Evolutionary conservation across 345 rosid species (phyloP), one percentile per base, ranked within the genome.

Genomic region (Aethionema arabicum): DNA sequence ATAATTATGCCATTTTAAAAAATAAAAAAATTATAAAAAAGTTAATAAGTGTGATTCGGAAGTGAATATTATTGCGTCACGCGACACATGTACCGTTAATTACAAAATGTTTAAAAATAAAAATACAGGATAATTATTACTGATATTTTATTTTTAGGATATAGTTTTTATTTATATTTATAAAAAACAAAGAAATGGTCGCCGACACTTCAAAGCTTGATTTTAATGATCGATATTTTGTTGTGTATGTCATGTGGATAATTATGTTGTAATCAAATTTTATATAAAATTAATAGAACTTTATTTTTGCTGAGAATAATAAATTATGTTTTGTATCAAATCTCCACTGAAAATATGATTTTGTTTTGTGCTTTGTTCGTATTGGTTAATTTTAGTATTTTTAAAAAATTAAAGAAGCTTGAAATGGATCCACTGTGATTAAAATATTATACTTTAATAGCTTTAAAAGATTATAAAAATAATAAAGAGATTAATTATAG

Each of bases 351-450:
- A 36, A 40, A 29, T 62, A 7, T 55, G 31, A 52, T 47, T 11
- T 21, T 32, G 27, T 69, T 55, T 40, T 69, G 52, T 69, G 68
- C 68, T 44, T 49, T 49, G 3, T 27, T 49, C 29, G 41, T 53
- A 70, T 33, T 62, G 59, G 74, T 5, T 63, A 40, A 36, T 62
- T 13, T 63, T 40, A 42, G 21, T 48, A 41, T 48, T 56, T 40
- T 56, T 59, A 49, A 29, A 29, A 56, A 46, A 4, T 62, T 8
- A 50, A 70, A 49, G 74, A 70, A 70, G 54, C 69, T 63, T 70
- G 52, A 50, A 56, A 63, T 63, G 52, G 74, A 49, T 64, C 74
- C 74, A 70, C 66, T 59, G 52, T 21, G 38, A 52, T 58, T 64
- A 59, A 16, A 65, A 58, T 63, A 71, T 16, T 27, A 58, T 71